phyloP scores from a whole-genome alignment of 1,139 yeast genomes.

The Yamadazyma blattariae region DNA sequence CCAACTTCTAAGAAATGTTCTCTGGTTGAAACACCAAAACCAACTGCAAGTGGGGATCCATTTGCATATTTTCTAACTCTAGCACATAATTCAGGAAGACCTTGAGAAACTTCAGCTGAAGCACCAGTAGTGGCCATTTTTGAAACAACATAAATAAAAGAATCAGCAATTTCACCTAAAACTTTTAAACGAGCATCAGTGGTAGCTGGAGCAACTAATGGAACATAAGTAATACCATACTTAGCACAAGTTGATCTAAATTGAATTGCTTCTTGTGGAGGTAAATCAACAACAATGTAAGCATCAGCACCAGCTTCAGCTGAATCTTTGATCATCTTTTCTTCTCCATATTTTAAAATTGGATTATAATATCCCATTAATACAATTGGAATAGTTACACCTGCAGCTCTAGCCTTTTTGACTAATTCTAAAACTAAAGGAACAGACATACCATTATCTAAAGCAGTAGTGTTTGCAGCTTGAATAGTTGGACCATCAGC shows the following conservation, averaged over 20 bases:
- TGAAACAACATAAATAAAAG: constrained; percentile 93
- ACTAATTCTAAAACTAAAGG: constrained; percentile 67
- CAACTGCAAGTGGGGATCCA: constrained; percentile 88
- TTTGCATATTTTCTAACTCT: constrained; percentile 75
- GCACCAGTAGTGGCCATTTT: constrained; percentile 99
- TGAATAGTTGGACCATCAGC: constrained; percentile 99
- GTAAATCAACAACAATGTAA: constrained; percentile 89
- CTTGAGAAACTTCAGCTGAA: constrained; percentile 56
- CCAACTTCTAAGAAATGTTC: constrained; percentile 86
- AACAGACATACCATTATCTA: constrained; percentile 78
- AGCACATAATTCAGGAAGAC: constrained; percentile 64
- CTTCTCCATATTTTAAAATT: constrained; percentile 84
- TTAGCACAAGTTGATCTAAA: constrained; percentile 72
- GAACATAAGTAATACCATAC: constrained; percentile 78
- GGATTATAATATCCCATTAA: constrained; percentile 99
- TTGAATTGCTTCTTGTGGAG: constrained; percentile 94
- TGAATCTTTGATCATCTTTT: constrained; percentile 71
- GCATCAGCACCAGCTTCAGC: constrained; percentile 92
- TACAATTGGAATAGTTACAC: constrained; percentile 84
- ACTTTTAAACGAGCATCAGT: constrained; percentile 81
- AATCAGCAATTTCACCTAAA: constrained; percentile 83
- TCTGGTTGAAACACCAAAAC: constrained; percentile 93
- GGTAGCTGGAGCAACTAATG: constrained; percentile 95
- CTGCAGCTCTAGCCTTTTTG: constrained; percentile 69
- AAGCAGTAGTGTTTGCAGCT: constrained; percentile 74